Conservation (phyloP, 2,329 filamentous ascomycete genomes). For the Cladophialophora immunda region DNA sequence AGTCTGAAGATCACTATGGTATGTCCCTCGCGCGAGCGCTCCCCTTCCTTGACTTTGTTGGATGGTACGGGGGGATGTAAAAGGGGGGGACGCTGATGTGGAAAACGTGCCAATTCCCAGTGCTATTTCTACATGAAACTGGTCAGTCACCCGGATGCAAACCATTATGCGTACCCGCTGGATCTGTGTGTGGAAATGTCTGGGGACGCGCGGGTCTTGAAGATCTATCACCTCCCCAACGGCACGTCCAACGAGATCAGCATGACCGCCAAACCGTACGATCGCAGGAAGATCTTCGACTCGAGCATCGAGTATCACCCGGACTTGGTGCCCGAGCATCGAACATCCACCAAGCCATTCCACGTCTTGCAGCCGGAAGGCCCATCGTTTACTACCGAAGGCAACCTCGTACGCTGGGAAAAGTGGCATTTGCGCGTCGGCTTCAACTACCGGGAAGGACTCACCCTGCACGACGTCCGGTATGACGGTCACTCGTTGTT, state of each 20-base stretch:
- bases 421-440: slow-evolving; percentile 56
- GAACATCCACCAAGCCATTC: slow-evolving; percentile 49
- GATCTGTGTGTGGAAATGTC: slow-evolving; percentile 63
- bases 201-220: slow-evolving; percentile 59
- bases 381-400: slow-evolving; percentile 45
- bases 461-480: slow-evolving; percentile 52
- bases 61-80: too few species aligned
- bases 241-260: slow-evolving; percentile 52
- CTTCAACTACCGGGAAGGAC: slow-evolving; percentile 57
- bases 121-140: slow-evolving; percentile 54
- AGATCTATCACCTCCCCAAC: slow-evolving; percentile 60
- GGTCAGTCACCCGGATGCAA: slow-evolving; percentile 56
- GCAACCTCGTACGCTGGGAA: slow-evolving; percentile 50
- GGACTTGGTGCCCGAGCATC: slow-evolving; percentile 42
- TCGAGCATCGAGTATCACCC: slow-evolving; percentile 49
- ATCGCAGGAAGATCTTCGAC: slow-evolving; percentile 53
- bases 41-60: neutral
- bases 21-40: slow-evolving; percentile 7
- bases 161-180: slow-evolving; percentile 67
- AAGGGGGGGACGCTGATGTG: neutral
- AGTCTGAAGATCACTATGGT: slow-evolving; percentile 60
- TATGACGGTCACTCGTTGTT: slow-evolving; percentile 53
- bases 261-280: slow-evolving; percentile 48
- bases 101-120: slow-evolving; percentile 29
- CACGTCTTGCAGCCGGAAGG: slow-evolving; percentile 50